Base-by-base conservation (phyloP, 805 yeast species). In the Hanseniaspora vineae region DNA sequence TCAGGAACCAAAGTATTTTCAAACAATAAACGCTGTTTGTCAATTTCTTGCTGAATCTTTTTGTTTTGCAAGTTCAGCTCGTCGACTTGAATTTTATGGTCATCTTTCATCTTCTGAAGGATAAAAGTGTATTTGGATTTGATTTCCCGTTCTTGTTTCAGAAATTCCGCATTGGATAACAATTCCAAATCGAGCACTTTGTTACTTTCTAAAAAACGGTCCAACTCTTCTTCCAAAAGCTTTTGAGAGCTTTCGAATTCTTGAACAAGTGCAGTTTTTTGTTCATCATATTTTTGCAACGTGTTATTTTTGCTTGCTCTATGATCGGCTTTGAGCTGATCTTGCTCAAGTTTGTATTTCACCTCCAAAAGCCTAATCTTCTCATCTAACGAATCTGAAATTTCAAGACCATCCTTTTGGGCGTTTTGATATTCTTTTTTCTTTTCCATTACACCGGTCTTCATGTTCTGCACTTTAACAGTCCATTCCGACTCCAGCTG, bases 251-350 rank as follows among this genome's bases (percentile, higher is more conserved):
- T 48, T 42, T 68, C 62, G 31, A 61, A 58, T 39, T 61, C 55
- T 17, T 55, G 55, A 53, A 42, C 35, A 8, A 64, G 50, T 42
- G 61, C 64, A 40, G 54, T 63, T 45, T 59, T 64, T 31, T 67
- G 67, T 23, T 69, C 52, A 42, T 69, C 74, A 31, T 63, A 56
- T 20, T 62, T 70, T 48, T 66, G 65, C 9, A 62, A 42, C 1
- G 66, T 61, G 54, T 60, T 55, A 1, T 62, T 54, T 18, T 54
- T 46, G 6, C 55, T 53, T 23, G 53, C 55, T 19, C 53, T 51
- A 20, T 50, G 56, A 14, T 44, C 35, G 46, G 55, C 58, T n/a
- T 50, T 58, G 45, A 19, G 39, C 46, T 55, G 55, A 43, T 51
- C 58, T 43, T 44, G 43, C 46, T 51, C 48, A 2, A 50, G 23